A percentile compares a stretch with the other conserved stretches of the same genome.
Evolutionary conservation across 345 rosid species (phyloP).

Genomic region (Acer saccharum): DNA sequence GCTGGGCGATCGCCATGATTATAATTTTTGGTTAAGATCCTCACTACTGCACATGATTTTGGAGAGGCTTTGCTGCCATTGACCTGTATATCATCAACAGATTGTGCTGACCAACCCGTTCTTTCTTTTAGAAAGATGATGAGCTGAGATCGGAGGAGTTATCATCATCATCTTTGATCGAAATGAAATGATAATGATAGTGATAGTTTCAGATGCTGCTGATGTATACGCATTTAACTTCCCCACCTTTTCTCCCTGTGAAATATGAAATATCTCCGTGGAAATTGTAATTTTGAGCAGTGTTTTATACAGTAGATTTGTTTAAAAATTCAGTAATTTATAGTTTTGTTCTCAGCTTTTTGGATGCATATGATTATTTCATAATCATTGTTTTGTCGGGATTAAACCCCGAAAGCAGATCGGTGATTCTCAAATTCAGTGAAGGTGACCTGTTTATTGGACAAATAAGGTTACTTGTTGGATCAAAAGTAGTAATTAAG

Average conservation of each 20-base stretch:
- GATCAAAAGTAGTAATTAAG: background rate
- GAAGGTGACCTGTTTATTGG: background rate
- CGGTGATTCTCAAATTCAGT: too few species aligned
- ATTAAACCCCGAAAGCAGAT: background rate
- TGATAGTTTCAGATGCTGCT: background rate
- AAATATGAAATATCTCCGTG: background rate
- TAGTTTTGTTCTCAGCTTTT: background rate
- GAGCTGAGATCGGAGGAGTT: conserved; percentile 7
- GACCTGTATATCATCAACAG: conserved; percentile 22
- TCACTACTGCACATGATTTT: conserved; percentile 12
- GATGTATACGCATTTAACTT: background rate
- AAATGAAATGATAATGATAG: background rate
- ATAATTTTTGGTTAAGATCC: conserved; percentile 19
- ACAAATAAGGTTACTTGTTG: background rate
- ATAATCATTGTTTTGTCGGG: too few species aligned
- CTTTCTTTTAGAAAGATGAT: conserved; percentile 13
- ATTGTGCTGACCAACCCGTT: conserved; percentile 6
- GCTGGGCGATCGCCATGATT: conserved; percentile 39
- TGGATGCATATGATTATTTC: background rate
- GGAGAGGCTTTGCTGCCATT: conserved; percentile 25
- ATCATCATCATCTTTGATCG: background rate
- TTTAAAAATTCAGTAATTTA: background rate
- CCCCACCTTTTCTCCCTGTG: background rate
- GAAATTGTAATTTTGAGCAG: conserved; percentile 16
- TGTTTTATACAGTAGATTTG: conserved; percentile 7